A percentile compares a stretch with the other conserved stretches of the same genome.
These are phyloP conservation scores for Trichophyton simii DNA, from an alignment of 2,329 filamentous ascomycete species.

Conservation along the genomic window DNA sequence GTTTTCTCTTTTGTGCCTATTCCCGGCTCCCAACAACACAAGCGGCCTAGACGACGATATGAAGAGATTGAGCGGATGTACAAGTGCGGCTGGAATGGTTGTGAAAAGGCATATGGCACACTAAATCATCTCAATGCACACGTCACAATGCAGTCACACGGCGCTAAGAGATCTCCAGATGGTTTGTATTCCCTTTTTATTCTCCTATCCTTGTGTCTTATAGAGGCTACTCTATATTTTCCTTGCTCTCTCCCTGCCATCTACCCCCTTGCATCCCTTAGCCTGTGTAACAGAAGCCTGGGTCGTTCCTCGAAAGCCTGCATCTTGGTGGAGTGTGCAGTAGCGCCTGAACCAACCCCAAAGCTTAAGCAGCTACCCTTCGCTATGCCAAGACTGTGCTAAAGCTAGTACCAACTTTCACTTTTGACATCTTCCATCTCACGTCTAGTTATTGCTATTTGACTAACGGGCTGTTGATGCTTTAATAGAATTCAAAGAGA, in stretches of 20 bases:
- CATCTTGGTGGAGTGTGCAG: conserved; percentile 37
- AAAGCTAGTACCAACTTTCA: conserved; percentile 8
- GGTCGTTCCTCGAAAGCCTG: conserved; percentile 27
- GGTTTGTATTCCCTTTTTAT: conserved; percentile 47
- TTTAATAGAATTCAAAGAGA: conserved; percentile 88
- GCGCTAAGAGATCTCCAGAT: conserved; percentile 88
- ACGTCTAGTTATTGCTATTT: not conserved
- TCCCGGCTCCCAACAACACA: conserved; percentile 92
- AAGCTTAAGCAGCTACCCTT: conserved; percentile 32
- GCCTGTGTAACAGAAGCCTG: conserved; percentile 37
- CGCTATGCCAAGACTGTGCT: conserved; percentile 13
- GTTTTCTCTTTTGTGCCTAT: conserved; percentile 98
- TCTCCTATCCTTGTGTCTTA: conserved; percentile 4
- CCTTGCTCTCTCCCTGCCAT: conserved; percentile 20
- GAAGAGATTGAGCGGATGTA: conserved; percentile 99
- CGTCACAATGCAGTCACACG: conserved; percentile 97
- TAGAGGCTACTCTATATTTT: not conserved
- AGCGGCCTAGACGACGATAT: conserved; percentile 81
- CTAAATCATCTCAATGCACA: conserved; percentile 96
- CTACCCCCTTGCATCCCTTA: conserved; percentile 25
- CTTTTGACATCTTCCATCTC: not conserved
- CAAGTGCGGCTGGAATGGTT: conserved; percentile 97
- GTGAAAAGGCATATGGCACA: conserved; percentile 96
- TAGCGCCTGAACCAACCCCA: conserved; percentile 39
- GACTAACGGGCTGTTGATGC: conserved; percentile 13